Base-by-base conservation (phyloP, 345 rosid genomes). In the Cardiospermum halicacabum region DNA sequence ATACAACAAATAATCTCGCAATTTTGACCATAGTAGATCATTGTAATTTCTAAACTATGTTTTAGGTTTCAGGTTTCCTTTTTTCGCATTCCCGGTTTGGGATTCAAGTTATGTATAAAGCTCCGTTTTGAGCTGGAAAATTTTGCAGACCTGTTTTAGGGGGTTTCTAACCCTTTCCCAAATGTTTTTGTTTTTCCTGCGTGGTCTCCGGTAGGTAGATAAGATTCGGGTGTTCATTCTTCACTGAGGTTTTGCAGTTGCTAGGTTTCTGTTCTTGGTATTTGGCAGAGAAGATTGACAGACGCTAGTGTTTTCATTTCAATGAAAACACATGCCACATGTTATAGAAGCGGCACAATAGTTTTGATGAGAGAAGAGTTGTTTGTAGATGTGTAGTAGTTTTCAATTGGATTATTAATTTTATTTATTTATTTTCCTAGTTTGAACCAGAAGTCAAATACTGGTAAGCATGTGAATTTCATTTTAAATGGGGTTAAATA, bases 71-170 rank as follows among this genome's bases (percentile, higher is more conserved):
- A 11, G 22, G 51, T 53, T 65, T 37, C 32, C 10, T 11, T n/a
- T n/a, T n/a, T n/a, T n/a, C n/a, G n/a, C n/a, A n/a, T n/a, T n/a
- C n/a, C n/a, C n/a, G n/a, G n/a, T n/a, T n/a, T n/a, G n/a, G n/a
- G n/a, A n/a, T n/a, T n/a, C n/a, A n/a, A n/a, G 16, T 18, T 1
- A n/a, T 34, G 6, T 37, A 5, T 28, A 40, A 58, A 13, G 75
- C 75, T 72, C 66, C 26, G 53, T 37, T 16, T n/a, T 56, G 78
- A 75, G 84, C 74, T 7, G 25, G 47, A 73, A 62, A 73, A 58
- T 71, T 81, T 80, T 81, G 65, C 22, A 37, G 19, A n/a, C 4
- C 16, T 62, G 0, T 7, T 53, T 13, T 24, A 42, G 53, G 28
- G 16, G 26, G 15, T 37, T 1, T 6, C 39, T n/a, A n/a, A n/a